Evolutionary conservation across 1,139 yeast genomes (phyloP), one percentile per base, ranked within the genome.

Genomic region (Maudiozyma humilis): DNA sequence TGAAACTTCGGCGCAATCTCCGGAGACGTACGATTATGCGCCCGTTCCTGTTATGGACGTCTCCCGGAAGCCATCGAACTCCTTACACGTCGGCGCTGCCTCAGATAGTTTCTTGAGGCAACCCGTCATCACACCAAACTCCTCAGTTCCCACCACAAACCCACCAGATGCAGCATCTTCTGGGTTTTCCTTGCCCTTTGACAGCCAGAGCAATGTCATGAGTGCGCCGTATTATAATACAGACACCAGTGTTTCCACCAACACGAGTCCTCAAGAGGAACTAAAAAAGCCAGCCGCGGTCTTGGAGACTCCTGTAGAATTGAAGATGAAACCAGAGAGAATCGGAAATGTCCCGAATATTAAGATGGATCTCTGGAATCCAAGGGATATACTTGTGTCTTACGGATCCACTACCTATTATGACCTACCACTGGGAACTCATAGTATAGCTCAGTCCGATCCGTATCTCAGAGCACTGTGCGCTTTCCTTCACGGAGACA

Each of bases 401-500:
- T 44, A 41, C 38, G 53, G 53, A 1, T 43, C 51, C 1, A 44
- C 49, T 7, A 49, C 53, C 2, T 53, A 46, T 43, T 29, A 39
- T n/a, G 54, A 51, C 36, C 14, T 44, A 3, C 53, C 56, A 7
- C 46, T 45, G 25, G 51, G 47, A 8, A 38, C 47, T 2, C 54
- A 51, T 40, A 40, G 47, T 33, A 15, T 44, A 27, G 39, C 44
- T 6, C 52, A 53, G 40, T 41, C 42, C 6, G 56, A 53, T 36
- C 47, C 45, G 2, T 53, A 43, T 33, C 27, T 45, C n/a, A 38
- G 52, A n/a, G 38, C 47, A 2, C 39, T 53, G 8, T 44, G 53
- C 36, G 49, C 47, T 13, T 36, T 47, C 12, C 18, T 51, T n/a
- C 55, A 53, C 32, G 56, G 56, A n/a, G 44, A 35, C 25, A 45